phyloP scores from a whole-genome alignment of 1,284 basidiomycete species.

The Cystobasidium pallidum region DNA sequence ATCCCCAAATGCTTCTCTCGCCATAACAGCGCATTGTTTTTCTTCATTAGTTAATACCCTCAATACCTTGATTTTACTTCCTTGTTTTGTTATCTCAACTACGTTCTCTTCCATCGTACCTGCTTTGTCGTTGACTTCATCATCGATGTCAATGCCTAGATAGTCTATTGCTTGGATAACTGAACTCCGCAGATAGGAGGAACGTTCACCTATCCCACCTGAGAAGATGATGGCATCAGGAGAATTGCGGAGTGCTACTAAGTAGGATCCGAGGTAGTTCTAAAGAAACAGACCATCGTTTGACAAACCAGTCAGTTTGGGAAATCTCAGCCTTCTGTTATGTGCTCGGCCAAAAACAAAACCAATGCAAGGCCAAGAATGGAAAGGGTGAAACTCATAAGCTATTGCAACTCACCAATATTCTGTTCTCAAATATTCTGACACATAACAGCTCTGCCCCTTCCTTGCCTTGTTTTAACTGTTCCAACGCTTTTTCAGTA shows the following conservation, averaged over 20 bases:
- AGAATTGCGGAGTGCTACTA: conserved; percentile 64
- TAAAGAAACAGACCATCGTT: not conserved
- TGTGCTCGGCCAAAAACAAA: no score
- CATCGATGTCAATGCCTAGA: conserved; percentile 65
- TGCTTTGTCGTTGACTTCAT: conserved; percentile 60
- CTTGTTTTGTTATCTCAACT: conserved; percentile 57
- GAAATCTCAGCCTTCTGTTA: no score
- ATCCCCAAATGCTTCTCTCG: conserved; percentile 19
- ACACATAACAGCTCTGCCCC: conserved; percentile 33
- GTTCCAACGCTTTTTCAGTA: conserved; percentile 54
- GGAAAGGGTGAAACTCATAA: not conserved
- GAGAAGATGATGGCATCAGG: conserved; percentile 82
- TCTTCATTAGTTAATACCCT: conserved; percentile 63
- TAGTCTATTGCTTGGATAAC: conserved; percentile 64
- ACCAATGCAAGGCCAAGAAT: no score
- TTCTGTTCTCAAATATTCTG: conserved; percentile 44
- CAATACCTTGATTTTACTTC: conserved; percentile 57
- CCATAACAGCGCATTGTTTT: conserved; percentile 52
- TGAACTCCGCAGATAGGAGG: conserved; percentile 65
- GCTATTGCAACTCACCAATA: conserved; percentile 40
- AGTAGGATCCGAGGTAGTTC: conserved; percentile 72
- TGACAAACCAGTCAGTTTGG: not conserved
- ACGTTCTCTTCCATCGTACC: conserved; percentile 49
- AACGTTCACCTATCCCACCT: conserved; percentile 81
- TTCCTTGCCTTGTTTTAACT: conserved; percentile 52